Percentiles rank a stretch among this genome's conserved stretches.
phyloP scores from a whole-genome alignment of 805 yeast genomes.

The Candida sakaeoensis region DNA sequence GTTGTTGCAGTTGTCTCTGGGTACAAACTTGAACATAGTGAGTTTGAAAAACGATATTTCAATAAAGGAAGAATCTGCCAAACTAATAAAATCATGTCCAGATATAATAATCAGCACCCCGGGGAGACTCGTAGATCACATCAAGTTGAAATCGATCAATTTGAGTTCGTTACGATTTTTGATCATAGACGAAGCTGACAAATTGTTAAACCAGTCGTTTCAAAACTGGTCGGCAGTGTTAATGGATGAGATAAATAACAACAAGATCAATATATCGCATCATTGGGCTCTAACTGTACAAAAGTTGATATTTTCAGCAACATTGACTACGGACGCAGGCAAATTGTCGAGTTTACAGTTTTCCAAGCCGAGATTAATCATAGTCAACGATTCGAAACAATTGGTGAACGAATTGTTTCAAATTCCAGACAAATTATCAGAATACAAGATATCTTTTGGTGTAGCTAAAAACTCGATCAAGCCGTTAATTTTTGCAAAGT shows the following conservation, averaged over 20 bases:
- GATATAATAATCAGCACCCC: slow-evolving; percentile 74
- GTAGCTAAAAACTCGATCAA: slow-evolving; percentile 46
- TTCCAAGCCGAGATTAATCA: slow-evolving; percentile 65
- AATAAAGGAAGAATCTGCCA: slow-evolving; percentile 61
- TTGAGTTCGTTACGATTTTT: slow-evolving; percentile 56
- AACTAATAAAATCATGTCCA: slow-evolving; percentile 47
- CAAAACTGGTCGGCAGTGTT: slow-evolving; percentile 84
- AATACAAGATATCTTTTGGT: slow-evolving; percentile 40
- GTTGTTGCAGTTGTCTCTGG: slow-evolving; percentile 55
- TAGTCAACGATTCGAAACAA: slow-evolving; percentile 57
- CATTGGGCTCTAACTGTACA: slow-evolving; percentile 41
- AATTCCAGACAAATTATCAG: slow-evolving; percentile 52
- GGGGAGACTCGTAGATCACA: slow-evolving; percentile 79
- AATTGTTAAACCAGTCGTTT: slow-evolving; percentile 79
- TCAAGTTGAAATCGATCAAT: slow-evolving; percentile 39
- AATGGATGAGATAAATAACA: slow-evolving; percentile 32
- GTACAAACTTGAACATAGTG: slow-evolving; percentile 62
- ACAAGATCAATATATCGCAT: slow-evolving; percentile 20
- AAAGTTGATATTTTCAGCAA: slow-evolving; percentile 84
- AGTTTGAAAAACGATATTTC: slow-evolving; percentile 51
- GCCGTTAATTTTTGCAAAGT: slow-evolving; percentile 67
- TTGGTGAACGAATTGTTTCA: slow-evolving; percentile 55
- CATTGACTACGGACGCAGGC: slow-evolving; percentile 90
- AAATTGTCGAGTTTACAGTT: slow-evolving; percentile 71
- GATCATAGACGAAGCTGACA: slow-evolving; percentile 80